These are phyloP conservation scores for Debaryomycetaceae sp. DNA, from an alignment of 1,139 yeast genomes.

Conservation along the genomic window DNA sequence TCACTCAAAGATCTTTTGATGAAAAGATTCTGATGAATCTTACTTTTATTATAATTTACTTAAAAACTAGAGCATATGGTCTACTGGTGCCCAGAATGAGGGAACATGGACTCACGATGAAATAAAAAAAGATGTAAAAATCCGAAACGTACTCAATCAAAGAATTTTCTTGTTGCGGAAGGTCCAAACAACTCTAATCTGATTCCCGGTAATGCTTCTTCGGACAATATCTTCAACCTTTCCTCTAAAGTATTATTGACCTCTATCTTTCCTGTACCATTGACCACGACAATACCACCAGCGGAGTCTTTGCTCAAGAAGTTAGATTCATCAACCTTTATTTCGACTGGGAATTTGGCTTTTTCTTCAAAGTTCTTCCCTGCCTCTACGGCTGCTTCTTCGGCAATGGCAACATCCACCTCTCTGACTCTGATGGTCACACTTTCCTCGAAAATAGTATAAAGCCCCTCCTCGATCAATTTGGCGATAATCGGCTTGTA, in stretches of 20 bases:
- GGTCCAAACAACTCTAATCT: constrained; percentile 90
- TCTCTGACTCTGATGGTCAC: constrained; percentile 69
- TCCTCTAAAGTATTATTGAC: constrained; percentile 92
- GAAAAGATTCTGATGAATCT: no score
- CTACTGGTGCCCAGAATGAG: neutral
- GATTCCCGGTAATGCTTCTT: constrained; percentile 88
- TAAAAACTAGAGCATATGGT: neutral
- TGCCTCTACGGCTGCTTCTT: constrained; percentile 62
- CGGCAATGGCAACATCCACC: constrained; percentile 61
- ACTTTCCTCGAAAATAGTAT: constrained; percentile 67
- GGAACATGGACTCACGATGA: neutral
- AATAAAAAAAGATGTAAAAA: constrained; percentile 1
- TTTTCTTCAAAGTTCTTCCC: constrained; percentile 60
- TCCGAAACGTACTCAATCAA: constrained; percentile 48
- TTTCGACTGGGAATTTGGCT: constrained; percentile 48
- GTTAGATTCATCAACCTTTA: constrained; percentile 52
- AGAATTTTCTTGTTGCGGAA: constrained; percentile 83
- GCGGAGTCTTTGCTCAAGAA: constrained; percentile 61
- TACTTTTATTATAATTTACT: constrained; percentile 1
- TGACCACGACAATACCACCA: constrained; percentile 81
- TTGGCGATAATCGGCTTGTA: constrained; percentile 73
- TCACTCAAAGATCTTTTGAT: no score
- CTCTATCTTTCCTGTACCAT: constrained; percentile 77
- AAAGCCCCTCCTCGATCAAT: constrained; percentile 79
- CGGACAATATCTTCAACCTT: constrained; percentile 78